Evolutionary conservation across 169 alveolate species (phyloP).

Genomic region (Eimeria zaria): DNA sequence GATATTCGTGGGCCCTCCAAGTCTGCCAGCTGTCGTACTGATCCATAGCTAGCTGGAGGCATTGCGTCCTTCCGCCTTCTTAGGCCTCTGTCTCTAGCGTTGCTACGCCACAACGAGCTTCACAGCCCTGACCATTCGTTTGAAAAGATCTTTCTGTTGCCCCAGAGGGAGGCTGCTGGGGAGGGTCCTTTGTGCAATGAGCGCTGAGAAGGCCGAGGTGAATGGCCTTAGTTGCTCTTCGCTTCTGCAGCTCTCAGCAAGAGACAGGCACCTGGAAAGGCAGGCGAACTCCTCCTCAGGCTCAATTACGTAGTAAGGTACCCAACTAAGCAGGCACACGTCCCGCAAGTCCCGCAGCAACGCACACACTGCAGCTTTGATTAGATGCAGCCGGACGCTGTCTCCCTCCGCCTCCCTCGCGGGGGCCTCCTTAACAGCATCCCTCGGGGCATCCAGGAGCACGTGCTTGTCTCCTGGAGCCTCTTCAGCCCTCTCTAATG

Average conservation of each 20-base stretch:
- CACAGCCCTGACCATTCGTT: slow-evolving; percentile 1
- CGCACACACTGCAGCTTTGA: slow-evolving; percentile 45
- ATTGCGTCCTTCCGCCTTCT: not conserved
- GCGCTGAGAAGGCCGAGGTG: slow-evolving; percentile 11
- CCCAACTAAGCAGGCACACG: slow-evolving; percentile 40
- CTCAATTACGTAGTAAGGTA: slow-evolving; percentile 13
- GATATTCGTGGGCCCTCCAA: too few species aligned
- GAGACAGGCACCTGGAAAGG: slow-evolving; percentile 13
- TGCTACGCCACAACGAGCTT: slow-evolving; percentile 23
- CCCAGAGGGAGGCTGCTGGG: slow-evolving; percentile 70
- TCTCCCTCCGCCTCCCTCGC: not conserved
- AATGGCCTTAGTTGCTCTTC: slow-evolving; percentile 41
- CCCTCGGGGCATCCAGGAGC: not conserved
- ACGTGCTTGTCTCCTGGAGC: not conserved
- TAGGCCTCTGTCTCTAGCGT: not conserved
- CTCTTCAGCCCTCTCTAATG: not conserved
- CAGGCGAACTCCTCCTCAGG: slow-evolving; percentile 30
- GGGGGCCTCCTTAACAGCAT: not conserved
- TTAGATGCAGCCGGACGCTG: slow-evolving; percentile 14
- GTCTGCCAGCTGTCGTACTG: not conserved
- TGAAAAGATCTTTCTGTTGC: slow-evolving; percentile 43
- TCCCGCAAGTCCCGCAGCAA: slow-evolving; percentile 69
- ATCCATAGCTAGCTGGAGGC: not conserved
- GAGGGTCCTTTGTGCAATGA: slow-evolving; percentile 33
- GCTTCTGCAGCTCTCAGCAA: slow-evolving; percentile 9